These are phyloP conservation scores for Botryosphaeria dothidea DNA, from an alignment of 2,329 filamentous ascomycete genomes.

Conservation along the genomic window DNA sequence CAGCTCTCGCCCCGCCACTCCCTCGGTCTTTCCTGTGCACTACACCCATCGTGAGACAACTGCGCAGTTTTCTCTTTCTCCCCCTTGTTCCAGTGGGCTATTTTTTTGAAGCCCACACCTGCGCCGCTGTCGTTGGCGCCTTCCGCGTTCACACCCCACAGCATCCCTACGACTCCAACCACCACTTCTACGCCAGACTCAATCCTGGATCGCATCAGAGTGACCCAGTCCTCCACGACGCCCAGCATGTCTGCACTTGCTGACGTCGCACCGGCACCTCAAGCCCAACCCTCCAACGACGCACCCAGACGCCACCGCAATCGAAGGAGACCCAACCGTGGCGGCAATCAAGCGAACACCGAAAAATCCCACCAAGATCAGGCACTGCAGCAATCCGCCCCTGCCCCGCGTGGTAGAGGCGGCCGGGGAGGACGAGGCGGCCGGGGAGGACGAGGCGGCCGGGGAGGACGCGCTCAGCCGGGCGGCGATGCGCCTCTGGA, in stretches of 20 bases:
- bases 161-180: neutral
- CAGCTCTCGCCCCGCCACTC: neutral
- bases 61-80: constrained; percentile 20
- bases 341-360: neutral
- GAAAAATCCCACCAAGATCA: neutral
- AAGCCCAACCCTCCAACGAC: constrained; percentile 1
- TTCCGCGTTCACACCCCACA: neutral
- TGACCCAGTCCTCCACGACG: neutral
- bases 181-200: neutral
- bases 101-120: constrained; percentile 30
- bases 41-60: constrained; percentile 1
- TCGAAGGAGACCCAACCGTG: neutral
- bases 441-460: constrained; percentile 10
- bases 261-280: neutral
- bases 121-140: neutral
- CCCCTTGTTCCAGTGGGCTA: constrained; percentile 32
- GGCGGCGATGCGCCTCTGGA: constrained; percentile 7
- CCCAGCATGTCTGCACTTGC: neutral
- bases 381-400: neutral
- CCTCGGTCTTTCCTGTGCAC: constrained; percentile 18
- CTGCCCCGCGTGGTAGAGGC: neutral
- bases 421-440: constrained; percentile 4
- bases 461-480: constrained; percentile 12
- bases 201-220: neutral
- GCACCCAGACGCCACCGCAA: constrained; percentile 10